Percentiles rank a stretch among this genome's conserved stretches.
phyloP scores from a whole-genome alignment of 2,329 filamentous ascomycete species.

The Sphaerulina populicola region DNA sequence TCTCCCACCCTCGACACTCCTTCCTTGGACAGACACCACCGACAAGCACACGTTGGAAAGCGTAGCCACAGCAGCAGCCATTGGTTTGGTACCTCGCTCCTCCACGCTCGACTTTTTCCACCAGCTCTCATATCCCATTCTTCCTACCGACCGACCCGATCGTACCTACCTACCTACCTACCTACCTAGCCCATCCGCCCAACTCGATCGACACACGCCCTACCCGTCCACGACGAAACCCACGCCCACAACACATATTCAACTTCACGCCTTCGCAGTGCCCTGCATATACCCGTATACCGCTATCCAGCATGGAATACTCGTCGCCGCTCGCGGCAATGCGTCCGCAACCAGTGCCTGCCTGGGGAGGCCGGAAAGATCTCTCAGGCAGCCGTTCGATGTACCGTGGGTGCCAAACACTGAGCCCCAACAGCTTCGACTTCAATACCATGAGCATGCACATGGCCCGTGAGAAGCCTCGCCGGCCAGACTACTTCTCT shows the following conservation, averaged over 20 bases:
- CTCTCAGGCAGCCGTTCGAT: slow-evolving; percentile 46
- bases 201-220: background rate
- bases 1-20: background rate
- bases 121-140: slow-evolving; percentile 1
- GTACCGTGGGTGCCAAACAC: slow-evolving; percentile 47
- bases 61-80: slow-evolving; percentile 4
- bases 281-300: slow-evolving; percentile 1
- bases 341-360: slow-evolving; percentile 61
- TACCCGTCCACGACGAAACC: background rate
- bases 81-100: slow-evolving; percentile 12
- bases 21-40: slow-evolving; percentile 4
- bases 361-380: slow-evolving; percentile 53
- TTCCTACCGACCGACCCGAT: no score
- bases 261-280: background rate
- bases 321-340: slow-evolving; percentile 91
- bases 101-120: background rate
- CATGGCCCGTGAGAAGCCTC: slow-evolving; percentile 63
- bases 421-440: slow-evolving; percentile 58
- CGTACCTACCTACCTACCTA: no score
- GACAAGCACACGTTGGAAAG: slow-evolving; percentile 2
- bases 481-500: slow-evolving; percentile 69
- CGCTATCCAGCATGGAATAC: slow-evolving; percentile 60
- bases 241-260: slow-evolving; percentile 9
- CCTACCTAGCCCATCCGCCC: background rate
- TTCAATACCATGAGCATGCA: slow-evolving; percentile 68